Evolutionary conservation across 331 rosid species (phyloP), one percentile per base, ranked within the genome.

Genomic region (Cydonia oblonga): DNA sequence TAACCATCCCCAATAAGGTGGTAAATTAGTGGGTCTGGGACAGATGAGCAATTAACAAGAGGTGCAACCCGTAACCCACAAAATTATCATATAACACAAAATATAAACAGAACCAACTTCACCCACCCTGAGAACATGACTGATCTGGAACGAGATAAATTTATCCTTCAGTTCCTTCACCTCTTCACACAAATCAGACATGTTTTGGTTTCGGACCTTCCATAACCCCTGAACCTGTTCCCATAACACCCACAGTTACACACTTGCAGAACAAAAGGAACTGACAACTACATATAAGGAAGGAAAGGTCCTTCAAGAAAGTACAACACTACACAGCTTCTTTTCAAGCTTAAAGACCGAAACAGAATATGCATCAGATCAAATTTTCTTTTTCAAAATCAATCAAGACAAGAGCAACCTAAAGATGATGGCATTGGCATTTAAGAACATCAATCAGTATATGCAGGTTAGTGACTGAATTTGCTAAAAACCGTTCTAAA

Each of bases 51-150:
- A 24, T 69, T 40, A 46, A 33, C 30, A 56, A 71, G 71, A 70
- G n/a, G 38, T 38, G 71, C 33, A 22, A 70, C 32, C 42, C 62
- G 49, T 0, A 53, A 68, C 67, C 29, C 22, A 73, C 58, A 69
- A 70, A 70, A 32, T 72, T 26, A 69, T 44, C 26, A 33, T 22
- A 49, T 1, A 68, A 30, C 67, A 78, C 23, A 64, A 16, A 35
- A 42, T 19, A 65, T 23, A 59, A 46, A 40, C 30, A 73, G 65
- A 70, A 67, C 11, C 67, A 80, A 83, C 64, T 63, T 68, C 68
- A 72, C 96, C n/a, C 78, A 93, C 98, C 97, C 97, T 81, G 81
- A 89, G 84, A 81, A 93, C 90, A 81, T 93, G 97, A 80, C 26
- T 76, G 73, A 93, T 86, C 85, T 93, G 66, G 84, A 93, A 91